Percentiles rank a stretch among this genome's conserved stretches.
Conservation (phyloP, 331 rosid species). For the Pyracantha coccinea region DNA sequence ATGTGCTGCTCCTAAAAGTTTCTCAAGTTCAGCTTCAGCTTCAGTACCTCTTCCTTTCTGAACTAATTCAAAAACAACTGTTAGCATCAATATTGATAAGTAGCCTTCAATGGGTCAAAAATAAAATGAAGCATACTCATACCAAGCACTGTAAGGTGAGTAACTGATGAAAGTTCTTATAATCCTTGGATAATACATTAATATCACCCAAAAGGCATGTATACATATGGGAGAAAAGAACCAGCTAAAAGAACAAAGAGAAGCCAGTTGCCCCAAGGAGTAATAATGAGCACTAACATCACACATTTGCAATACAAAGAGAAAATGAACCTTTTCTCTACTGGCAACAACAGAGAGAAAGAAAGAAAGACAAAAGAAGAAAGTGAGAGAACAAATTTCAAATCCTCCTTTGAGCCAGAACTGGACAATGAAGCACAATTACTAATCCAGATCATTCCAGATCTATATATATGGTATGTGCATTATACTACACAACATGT, state of each 20-base stretch:
- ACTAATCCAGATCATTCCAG: neutral
- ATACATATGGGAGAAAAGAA: neutral
- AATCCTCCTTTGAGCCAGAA: neutral
- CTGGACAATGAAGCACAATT: neutral
- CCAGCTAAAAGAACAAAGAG: neutral
- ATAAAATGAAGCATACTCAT: neutral
- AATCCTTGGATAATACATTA: neutral
- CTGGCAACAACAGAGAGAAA: neutral
- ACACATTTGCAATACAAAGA: neutral
- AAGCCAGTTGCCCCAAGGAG: neutral
- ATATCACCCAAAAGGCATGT: neutral
- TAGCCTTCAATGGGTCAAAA: neutral
- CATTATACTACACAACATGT: too few relatives aligned
- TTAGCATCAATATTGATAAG: constrained; percentile 8
- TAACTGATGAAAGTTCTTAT: neutral
- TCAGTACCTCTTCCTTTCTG: constrained; percentile 85
- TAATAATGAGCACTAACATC: neutral
- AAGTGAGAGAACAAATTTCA: neutral
- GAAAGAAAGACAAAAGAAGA: neutral
- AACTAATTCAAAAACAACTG: constrained; percentile 20
- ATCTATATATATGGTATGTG: too few relatives aligned
- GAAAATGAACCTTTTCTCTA: neutral
- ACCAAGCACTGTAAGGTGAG: neutral
- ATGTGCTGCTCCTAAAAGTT: constrained; percentile 77
- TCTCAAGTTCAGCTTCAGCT: constrained; percentile 87